Evolutionary conservation across 208 protist species (phyloP).

Genomic region (Naegleria lovaniensis): DNA sequence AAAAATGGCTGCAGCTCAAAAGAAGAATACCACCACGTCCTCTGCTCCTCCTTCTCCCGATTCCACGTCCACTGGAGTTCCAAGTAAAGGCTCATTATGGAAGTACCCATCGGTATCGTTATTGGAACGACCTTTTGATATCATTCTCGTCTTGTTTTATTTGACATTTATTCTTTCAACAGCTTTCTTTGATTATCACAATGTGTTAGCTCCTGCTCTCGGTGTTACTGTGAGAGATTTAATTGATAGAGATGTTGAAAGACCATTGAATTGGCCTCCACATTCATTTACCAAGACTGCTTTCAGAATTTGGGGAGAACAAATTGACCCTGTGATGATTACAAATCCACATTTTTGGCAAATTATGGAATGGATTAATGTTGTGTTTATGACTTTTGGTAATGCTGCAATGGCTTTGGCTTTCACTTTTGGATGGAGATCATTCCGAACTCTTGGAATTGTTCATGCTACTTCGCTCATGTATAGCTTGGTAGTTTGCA

Average conservation of each 20-base stretch:
- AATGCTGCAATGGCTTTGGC: background rate
- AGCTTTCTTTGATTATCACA: constrained; percentile 22
- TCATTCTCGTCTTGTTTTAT: background rate
- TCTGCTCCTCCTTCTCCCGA: too few relatives aligned
- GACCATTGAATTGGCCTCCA: constrained; percentile 15
- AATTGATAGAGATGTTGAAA: background rate
- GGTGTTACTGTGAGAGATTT: background rate
- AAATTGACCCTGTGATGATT: constrained; percentile 20
- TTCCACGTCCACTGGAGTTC: too few relatives aligned
- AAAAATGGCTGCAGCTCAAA: too few relatives aligned
- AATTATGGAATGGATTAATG: constrained; percentile 32
- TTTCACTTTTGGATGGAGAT: background rate
- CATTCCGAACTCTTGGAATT: background rate
- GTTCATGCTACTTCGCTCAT: background rate
- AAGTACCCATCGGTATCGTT: background rate
- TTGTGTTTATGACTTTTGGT: constrained; percentile 19
- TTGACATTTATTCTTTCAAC: background rate
- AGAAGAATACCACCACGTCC: too few relatives aligned
- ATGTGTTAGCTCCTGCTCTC: background rate
- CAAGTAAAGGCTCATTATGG: too few relatives aligned
- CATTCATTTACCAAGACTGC: background rate
- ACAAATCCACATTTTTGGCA: constrained; percentile 29
- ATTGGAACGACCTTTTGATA: background rate
- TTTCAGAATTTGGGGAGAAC: background rate
- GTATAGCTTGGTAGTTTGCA: constrained; percentile 11